Base-by-base conservation (phyloP, 441 rosid species). In the Monsonia emarginata region DNA sequence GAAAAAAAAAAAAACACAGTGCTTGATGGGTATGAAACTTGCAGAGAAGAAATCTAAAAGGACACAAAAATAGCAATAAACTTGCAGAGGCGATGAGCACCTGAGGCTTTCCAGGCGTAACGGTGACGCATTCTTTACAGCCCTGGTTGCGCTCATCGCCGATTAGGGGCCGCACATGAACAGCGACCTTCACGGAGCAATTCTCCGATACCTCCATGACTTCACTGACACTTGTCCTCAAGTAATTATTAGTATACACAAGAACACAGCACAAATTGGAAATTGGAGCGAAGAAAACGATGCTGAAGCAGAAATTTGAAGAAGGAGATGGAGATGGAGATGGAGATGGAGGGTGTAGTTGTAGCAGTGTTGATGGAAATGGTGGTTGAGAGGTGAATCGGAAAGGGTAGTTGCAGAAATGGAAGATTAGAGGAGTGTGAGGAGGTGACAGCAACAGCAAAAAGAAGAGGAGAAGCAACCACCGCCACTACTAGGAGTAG, bases 101-200 rank as follows among this genome's bases (percentile, higher is more conserved):
- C 92, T 87, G 92, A 76, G 92, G 86, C 76, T 78, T 83, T 63
- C 84, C 74, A 52, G 84, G 71, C 28, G 83, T 73, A 62, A 85
- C 78, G 26, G 78, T 61, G 63, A 85, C 89, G 68, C 89, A 87
- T 77, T 85, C 92, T 68, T 71, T 80, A 44, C 89, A 87, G 31
- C 92, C 86, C 65, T 83, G 89, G 68, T 69, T 63, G 34, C 80
- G 75, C 69, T 87, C 92, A 16, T 87, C 89, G 54, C 80, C 88
- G 70, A 85, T 82, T 64, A 87, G 75, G 7, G 92, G 92, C 59
- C 92, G 84, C 22, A 87, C 65, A 19, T 83, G 83, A 63, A 87
- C 83, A 19, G 92, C 88, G 11, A 87, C 92, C 69, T 87, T 85
- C 4, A 87, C 89, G 42, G 70, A 74, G 63, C 89, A 85, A 59